These are phyloP conservation scores for Sicyos baderoa DNA, from an alignment of 306 rosid genomes.

Conservation along the genomic window DNA sequence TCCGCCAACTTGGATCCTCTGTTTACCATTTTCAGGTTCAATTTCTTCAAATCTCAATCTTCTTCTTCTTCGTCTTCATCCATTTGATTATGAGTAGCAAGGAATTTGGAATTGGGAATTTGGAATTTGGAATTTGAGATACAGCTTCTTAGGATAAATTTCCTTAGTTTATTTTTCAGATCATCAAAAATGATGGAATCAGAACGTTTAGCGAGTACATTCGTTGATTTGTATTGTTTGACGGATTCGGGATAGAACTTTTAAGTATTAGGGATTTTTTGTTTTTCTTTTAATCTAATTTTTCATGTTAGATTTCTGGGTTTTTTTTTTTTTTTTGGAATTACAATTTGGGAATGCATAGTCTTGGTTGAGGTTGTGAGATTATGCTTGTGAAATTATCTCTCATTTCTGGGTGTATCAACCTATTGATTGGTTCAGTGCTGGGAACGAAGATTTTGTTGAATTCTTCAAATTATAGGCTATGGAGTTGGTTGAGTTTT, in stretches of 20 bases:
- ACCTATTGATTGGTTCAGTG: too few relatives aligned
- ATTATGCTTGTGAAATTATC: neutral
- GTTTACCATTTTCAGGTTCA: slow-evolving; percentile 8
- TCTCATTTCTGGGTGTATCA: neutral
- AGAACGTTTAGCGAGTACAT: neutral
- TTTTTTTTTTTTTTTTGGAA: neutral
- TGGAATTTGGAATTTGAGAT: neutral
- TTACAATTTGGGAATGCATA: neutral
- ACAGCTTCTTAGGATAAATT: neutral
- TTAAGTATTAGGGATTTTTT: neutral
- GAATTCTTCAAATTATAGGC: neutral
- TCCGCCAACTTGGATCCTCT: slow-evolving; percentile 9
- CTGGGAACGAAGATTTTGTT: neutral
- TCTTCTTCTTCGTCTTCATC: neutral
- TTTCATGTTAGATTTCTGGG: neutral
- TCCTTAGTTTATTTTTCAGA: neutral
- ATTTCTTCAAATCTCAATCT: neutral
- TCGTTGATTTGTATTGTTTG: neutral
- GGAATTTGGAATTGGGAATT: slow-evolving; percentile 5
- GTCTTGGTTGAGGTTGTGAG: neutral
- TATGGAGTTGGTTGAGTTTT: neutral
- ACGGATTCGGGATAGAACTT: neutral
- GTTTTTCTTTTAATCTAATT: neutral
- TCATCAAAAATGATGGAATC: neutral
- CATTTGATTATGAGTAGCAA: neutral